Conservation (phyloP, 805 yeast genomes). For the Ogataea neopini region DNA sequence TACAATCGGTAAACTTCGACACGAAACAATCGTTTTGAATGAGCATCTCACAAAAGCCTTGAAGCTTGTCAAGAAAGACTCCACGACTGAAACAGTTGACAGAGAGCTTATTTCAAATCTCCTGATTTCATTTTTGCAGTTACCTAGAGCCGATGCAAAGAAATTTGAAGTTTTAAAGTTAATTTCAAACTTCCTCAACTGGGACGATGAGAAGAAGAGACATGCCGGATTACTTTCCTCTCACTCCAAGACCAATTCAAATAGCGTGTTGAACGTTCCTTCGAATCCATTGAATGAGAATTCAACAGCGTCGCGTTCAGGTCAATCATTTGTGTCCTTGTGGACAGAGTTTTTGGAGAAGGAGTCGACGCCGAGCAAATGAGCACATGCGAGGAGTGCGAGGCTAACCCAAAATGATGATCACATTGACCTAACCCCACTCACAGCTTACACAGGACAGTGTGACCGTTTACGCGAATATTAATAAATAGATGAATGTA, state of each 20-base stretch:
- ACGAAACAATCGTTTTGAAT: conserved; percentile 89
- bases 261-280: conserved; percentile 34
- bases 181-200: conserved; percentile 76
- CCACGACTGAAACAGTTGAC: conserved; percentile 77
- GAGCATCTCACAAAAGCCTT: conserved; percentile 95
- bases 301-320: conserved; percentile 27
- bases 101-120: conserved; percentile 86
- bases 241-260: conserved; percentile 29
- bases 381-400: too few species aligned
- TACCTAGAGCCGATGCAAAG: conserved; percentile 92
- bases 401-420: too few species aligned
- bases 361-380: conserved; percentile 54
- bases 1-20: conserved; percentile 85
- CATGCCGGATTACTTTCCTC: conserved; percentile 66
- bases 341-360: conserved; percentile 83
- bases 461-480: background rate
- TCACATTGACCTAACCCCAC: too few species aligned
- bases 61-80: conserved; percentile 75
- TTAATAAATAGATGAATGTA: conserved; percentile 1
- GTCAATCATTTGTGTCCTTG: conserved; percentile 56
- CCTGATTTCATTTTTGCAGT: conserved; percentile 76
- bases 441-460: background rate
- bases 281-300: conserved; percentile 27
- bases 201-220: conserved; percentile 80
- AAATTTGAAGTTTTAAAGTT: conserved; percentile 89